Evolutionary conservation across 1,139 yeast species (phyloP), one percentile per base, ranked within the genome.

Genomic region (Eremothecium cymbalariae): DNA sequence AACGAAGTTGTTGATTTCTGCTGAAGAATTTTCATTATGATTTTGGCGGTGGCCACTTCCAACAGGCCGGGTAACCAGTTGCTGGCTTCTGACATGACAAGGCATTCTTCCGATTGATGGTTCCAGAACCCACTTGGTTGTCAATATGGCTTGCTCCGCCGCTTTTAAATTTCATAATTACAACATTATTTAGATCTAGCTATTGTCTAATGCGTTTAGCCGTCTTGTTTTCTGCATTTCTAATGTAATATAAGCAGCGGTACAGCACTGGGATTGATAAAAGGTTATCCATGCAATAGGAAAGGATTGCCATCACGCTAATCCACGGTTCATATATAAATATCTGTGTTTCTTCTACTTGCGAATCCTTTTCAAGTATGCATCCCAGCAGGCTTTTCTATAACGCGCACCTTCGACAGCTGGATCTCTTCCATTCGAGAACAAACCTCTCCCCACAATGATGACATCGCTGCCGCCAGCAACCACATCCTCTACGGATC

Each of bases 341-440:
- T n/a, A n/a, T 19, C 22, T 19, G 8, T 19, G 9, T 8, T n/a
- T 27, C 22, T n/a, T n/a, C n/a, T n/a, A n/a, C 21, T 25, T 18
- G 22, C 16, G 28, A 16, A 58, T 50, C 54, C 72, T 72, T 41
- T 65, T 62, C 47, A 68, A 51, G 53, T 90, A 90, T 3, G 97
- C 95, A 14, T 71, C 69, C 98, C 98, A 90, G 3, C 96, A 97
- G 8, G 97, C 96, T 39, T 72, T 72, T 62, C 83, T 75, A 62
- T 93, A 93, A 54, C 98, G 74, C 52, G 77, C 70, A 23, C 95
- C 94, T 60, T 93, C 96, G 3, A 66, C 80, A 1, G 65, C 68
- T 6, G 96, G 95, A 55, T 90, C 94, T 62, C 97, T 77, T 9
- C 94, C 96, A 53, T 85, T 83, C n/a, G 93, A 97, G 57, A 83